phyloP scores from a whole-genome alignment of 306 rosid genomes.

The Calophaca sinica region DNA sequence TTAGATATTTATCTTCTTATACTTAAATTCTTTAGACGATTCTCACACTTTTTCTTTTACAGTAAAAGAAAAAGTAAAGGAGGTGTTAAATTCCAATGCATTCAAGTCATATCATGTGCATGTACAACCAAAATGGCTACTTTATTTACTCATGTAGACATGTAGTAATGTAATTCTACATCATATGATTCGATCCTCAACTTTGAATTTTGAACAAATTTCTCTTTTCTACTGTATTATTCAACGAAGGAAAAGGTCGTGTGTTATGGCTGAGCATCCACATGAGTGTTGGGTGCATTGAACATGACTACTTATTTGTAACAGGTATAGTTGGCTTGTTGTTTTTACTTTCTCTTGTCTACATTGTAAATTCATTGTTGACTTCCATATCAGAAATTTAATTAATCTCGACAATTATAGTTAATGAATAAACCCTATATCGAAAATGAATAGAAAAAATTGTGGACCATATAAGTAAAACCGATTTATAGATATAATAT shows the following conservation, averaged over 20 bases:
- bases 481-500: too few species aligned
- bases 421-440: too few species aligned
- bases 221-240: slow-evolving; percentile 8
- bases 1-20: slow-evolving; percentile 8
- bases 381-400: not conserved
- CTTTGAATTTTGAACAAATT: slow-evolving; percentile 23
- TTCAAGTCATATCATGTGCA: slow-evolving; percentile 10
- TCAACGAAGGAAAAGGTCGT: slow-evolving; percentile 20
- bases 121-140: slow-evolving; percentile 10
- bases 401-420: not conserved
- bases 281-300: slow-evolving; percentile 35
- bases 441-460: too few species aligned
- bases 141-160: not conserved
- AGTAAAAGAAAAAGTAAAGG: not conserved
- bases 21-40: not conserved
- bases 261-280: slow-evolving; percentile 18
- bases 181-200: not conserved
- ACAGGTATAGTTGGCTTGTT: slow-evolving; percentile 1
- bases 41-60: slow-evolving; percentile 21
- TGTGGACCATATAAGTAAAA: too few species aligned
- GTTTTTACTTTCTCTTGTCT: not conserved
- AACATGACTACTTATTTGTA: slow-evolving; percentile 27
- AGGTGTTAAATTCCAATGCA: slow-evolving; percentile 17
- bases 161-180: too few species aligned
- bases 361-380: slow-evolving; percentile 5